A percentile compares a stretch with the other conserved stretches of the same genome.
Evolutionary conservation across 2,329 filamentous ascomycete species (phyloP).

Genomic region (Allantophomopsis cytisporea): DNA sequence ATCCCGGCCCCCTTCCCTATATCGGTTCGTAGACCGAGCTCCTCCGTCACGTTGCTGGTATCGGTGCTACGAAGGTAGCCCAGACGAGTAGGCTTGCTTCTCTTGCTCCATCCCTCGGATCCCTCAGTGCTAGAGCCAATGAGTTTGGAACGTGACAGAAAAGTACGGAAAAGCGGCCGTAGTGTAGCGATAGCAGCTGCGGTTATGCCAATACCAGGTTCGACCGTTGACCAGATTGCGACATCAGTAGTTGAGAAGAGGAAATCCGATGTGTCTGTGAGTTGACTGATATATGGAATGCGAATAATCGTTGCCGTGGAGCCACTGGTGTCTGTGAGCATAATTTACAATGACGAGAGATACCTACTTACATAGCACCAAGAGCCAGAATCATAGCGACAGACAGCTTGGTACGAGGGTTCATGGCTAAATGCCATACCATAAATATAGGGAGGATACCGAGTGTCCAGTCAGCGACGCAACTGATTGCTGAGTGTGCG

Average conservation of each 20-base stretch:
- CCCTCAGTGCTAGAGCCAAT: conserved; percentile 5
- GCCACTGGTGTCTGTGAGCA: conserved; percentile 15
- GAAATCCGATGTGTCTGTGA: conserved; percentile 22
- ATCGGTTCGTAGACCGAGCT: conserved; percentile 7
- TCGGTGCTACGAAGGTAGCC: conserved; percentile 5
- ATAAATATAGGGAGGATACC: conserved; percentile 25
- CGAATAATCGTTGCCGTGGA: conserved; percentile 27
- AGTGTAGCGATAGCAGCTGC: conserved; percentile 25
- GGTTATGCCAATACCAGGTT: conserved; percentile 25
- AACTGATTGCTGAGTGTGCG: conserved; percentile 24
- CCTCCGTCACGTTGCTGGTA: conserved; percentile 3
- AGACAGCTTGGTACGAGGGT: conserved; percentile 21
- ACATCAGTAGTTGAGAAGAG: conserved; percentile 26
- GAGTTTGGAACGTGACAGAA: conserved; percentile 7
- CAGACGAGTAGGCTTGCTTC: neutral
- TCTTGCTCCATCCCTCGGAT: conserved; percentile 2
- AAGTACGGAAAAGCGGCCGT: conserved; percentile 19
- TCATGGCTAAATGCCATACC: conserved; percentile 27
- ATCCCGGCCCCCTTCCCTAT: conserved; percentile 6
- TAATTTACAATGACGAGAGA: neutral
- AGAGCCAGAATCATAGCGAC: conserved; percentile 16
- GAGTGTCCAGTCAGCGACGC: conserved; percentile 24
- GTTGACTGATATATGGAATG: conserved; percentile 25
- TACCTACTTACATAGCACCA: conserved; percentile 22
- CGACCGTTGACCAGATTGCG: conserved; percentile 29